phyloP scores from a whole-genome alignment of 164 flowering plant species.

The Sextonia rubra region DNA sequence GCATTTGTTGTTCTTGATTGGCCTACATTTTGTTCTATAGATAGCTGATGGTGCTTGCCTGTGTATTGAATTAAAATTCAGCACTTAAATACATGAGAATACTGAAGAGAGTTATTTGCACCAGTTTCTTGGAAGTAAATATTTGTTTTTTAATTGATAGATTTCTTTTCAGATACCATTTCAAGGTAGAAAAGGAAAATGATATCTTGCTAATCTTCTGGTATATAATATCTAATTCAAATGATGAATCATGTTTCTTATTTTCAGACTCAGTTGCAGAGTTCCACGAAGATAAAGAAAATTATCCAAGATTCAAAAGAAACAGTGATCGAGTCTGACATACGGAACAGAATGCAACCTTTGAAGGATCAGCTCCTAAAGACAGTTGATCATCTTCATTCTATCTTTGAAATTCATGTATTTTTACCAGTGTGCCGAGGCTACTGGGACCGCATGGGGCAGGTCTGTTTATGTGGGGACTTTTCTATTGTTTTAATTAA shows the following conservation, averaged over 20 bases:
- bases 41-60: too few relatives aligned
- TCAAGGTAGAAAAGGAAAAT: too few relatives aligned
- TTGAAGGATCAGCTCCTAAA: constrained; percentile 60
- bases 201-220: background rate
- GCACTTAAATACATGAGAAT: too few relatives aligned
- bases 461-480: constrained; percentile 28
- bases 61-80: too few relatives aligned
- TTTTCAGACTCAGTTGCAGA: constrained; percentile 66
- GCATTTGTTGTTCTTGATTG: too few relatives aligned
- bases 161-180: too few relatives aligned
- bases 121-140: too few relatives aligned
- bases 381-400: constrained; percentile 71
- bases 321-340: constrained; percentile 63
- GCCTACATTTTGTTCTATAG: too few relatives aligned
- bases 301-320: constrained; percentile 82
- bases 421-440: constrained; percentile 78
- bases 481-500: background rate
- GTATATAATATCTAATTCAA: background rate
- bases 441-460: constrained; percentile 91
- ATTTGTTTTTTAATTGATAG: too few relatives aligned
- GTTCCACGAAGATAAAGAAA: constrained; percentile 72
- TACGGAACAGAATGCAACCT: constrained; percentile 75
- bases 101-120: too few relatives aligned
- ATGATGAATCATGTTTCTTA: background rate
- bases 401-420: constrained; percentile 61